Percentiles rank a stretch among this genome's conserved stretches.
phyloP scores from a whole-genome alignment of 202 grass and related monocot species.

The Digitaria exilis region DNA sequence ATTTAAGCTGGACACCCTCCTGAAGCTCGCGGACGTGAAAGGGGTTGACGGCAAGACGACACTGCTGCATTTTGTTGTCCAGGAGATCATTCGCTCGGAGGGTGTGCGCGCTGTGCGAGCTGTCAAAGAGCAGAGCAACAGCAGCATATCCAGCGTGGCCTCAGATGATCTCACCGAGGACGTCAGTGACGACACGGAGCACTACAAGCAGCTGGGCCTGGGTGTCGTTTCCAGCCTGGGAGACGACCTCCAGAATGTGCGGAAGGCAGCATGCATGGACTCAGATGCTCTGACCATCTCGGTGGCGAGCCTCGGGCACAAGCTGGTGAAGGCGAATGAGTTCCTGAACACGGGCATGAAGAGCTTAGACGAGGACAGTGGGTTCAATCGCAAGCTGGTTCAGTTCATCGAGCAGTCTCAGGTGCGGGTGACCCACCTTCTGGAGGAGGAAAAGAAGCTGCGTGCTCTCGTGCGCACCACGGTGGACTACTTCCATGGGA shows the following conservation, averaged over 20 bases:
- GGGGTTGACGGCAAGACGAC: conserved; percentile 89
- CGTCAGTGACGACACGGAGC: conserved; percentile 54
- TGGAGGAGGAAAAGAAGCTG: conserved; percentile 76
- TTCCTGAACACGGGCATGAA: conserved; percentile 71
- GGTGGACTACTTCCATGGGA: conserved; percentile 77
- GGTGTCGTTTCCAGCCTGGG: conserved; percentile 61
- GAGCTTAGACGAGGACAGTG: conserved; percentile 73
- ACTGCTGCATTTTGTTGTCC: conserved; percentile 80
- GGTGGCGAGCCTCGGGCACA: conserved; percentile 66
- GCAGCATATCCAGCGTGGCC: conserved; percentile 49
- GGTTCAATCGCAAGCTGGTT: conserved; percentile 58
- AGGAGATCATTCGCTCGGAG: conserved; percentile 82
- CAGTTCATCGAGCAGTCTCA: conserved; percentile 67
- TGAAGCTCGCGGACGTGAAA: conserved; percentile 86
- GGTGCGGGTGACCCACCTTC: conserved; percentile 51
- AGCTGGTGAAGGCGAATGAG: conserved; percentile 65
- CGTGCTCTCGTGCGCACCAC: conserved; percentile 61
- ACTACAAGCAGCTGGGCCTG: conserved; percentile 71
- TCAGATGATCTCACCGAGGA: conserved; percentile 50
- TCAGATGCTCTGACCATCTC: conserved; percentile 62
- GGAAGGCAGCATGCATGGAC: conserved; percentile 74
- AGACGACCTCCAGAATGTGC: conserved; percentile 76
- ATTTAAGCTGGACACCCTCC: conserved; percentile 92
- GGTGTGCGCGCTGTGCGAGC: conserved; percentile 62
- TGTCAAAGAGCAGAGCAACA: conserved; percentile 43